These are phyloP conservation scores for Perkinsus marinus DNA, from an alignment of 169 alveolate species.

Conservation along the genomic window DNA sequence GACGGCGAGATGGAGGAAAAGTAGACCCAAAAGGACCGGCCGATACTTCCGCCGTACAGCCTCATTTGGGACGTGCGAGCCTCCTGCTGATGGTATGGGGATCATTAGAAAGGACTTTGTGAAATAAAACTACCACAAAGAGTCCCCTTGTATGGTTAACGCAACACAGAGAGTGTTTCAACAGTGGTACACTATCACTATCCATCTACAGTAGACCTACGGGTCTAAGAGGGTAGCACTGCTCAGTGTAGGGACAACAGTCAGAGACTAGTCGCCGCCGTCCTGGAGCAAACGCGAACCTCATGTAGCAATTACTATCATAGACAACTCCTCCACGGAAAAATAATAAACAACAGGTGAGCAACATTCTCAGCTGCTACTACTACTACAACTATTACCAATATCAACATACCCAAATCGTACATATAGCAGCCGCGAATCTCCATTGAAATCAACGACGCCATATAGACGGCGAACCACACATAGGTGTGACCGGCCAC, in stretches of 20 bases:
- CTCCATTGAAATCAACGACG: too few species aligned
- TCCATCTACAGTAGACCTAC: neutral
- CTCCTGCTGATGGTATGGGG: neutral
- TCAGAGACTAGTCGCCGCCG: neutral
- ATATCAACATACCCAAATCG: too few species aligned
- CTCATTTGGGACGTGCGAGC: neutral
- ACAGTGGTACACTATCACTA: neutral
- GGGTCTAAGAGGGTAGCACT: neutral
- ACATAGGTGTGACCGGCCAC: too few species aligned
- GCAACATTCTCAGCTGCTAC: too few species aligned
- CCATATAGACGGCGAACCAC: too few species aligned
- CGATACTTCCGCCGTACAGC: neutral
- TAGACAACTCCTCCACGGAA: too few species aligned
- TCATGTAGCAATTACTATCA: too few species aligned
- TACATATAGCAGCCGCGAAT: too few species aligned
- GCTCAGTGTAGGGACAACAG: neutral
- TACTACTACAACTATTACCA: too few species aligned
- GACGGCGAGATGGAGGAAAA: neutral
- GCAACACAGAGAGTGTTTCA: neutral
- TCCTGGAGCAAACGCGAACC: neutral
- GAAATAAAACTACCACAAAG: too few species aligned
- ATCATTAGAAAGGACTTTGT: neutral
- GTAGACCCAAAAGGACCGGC: neutral
- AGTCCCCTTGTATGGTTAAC: neutral
- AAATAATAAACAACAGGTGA: too few species aligned